Evolutionary conservation across 192 early-diverging fungal genomes (phyloP).

Genomic region (Thamnidium elegans): DNA sequence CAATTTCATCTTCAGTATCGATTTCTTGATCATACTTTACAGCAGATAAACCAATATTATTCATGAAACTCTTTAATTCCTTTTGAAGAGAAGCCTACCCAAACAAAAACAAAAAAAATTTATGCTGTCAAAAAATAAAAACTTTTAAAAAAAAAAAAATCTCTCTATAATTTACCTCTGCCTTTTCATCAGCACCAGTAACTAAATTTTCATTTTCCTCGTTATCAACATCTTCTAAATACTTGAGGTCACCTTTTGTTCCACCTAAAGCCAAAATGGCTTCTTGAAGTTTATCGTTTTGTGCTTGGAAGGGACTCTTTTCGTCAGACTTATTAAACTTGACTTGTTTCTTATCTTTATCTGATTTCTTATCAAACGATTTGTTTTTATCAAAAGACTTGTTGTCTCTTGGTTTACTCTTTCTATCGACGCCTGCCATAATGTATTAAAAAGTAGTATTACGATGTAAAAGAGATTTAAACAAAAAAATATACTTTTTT

Average conservation of each 20-base stretch:
- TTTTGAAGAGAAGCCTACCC: conserved; percentile 23
- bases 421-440: conserved; percentile 3
- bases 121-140: background rate
- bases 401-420: conserved; percentile 7
- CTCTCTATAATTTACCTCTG: conserved; percentile 8
- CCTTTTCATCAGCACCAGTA: background rate
- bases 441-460: background rate
- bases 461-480: background rate
- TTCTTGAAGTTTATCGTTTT: conserved; percentile 21
- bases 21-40: conserved; percentile 11
- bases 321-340: background rate
- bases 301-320: background rate
- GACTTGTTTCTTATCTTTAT: conserved; percentile 4
- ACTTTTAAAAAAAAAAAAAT: background rate
- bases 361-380: background rate
- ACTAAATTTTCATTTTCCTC: conserved; percentile 28
- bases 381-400: conserved; percentile 4
- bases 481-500: background rate
- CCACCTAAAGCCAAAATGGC: conserved; percentile 35
- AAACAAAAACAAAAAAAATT: too few relatives aligned
- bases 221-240: conserved; percentile 29
- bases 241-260: conserved; percentile 35
- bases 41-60: conserved; percentile 25
- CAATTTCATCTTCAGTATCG: conserved; percentile 27
- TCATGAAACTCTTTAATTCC: conserved; percentile 36